Percentiles rank a stretch among this genome's conserved stretches.
These are phyloP conservation scores for Phytophthora sansomeana DNA, from an alignment of 352 stramenopile genomes.

Conservation along the genomic window DNA sequence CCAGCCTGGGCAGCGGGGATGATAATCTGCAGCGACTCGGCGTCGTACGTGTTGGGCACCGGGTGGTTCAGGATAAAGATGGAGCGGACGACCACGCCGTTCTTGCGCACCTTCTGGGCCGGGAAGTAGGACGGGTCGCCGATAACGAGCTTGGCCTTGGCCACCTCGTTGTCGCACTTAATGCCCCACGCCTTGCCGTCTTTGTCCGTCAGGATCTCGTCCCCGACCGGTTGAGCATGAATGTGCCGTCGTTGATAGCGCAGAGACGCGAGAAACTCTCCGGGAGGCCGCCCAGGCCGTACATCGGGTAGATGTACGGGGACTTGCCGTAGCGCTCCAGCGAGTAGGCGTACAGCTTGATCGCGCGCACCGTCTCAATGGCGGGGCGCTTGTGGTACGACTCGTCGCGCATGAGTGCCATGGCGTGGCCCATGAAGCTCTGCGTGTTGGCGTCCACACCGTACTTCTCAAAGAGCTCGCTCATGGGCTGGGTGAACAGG, in stretches of 20 bases:
- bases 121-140: constrained; percentile 99
- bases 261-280: constrained; percentile 99
- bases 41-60: constrained; percentile 97
- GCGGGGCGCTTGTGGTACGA: constrained; percentile 88
- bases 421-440: constrained; percentile 99
- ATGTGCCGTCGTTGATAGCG: constrained; percentile 99
- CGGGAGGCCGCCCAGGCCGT: constrained; percentile 97
- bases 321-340: constrained; percentile 97
- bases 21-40: constrained; percentile 98
- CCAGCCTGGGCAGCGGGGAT: constrained; percentile 97
- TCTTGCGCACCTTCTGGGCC: constrained; percentile 93
- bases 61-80: constrained; percentile 99
- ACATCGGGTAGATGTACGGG: constrained; percentile 99
- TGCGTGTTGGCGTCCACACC: constrained; percentile 97
- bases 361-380: constrained; percentile 94
- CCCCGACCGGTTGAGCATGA: constrained; percentile 98
- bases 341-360: constrained; percentile 99
- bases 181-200: constrained; percentile 95
- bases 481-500: constrained; percentile 97
- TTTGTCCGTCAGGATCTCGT: constrained; percentile 94
- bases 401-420: constrained; percentile 97
- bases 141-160: constrained; percentile 98
- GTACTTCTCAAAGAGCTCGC: constrained; percentile 98
- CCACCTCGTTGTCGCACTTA: constrained; percentile 93
- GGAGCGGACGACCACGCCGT: constrained; percentile 96